phyloP scores from a whole-genome alignment of 176 grass and related monocot species.

The Calamus simplicifolius region DNA sequence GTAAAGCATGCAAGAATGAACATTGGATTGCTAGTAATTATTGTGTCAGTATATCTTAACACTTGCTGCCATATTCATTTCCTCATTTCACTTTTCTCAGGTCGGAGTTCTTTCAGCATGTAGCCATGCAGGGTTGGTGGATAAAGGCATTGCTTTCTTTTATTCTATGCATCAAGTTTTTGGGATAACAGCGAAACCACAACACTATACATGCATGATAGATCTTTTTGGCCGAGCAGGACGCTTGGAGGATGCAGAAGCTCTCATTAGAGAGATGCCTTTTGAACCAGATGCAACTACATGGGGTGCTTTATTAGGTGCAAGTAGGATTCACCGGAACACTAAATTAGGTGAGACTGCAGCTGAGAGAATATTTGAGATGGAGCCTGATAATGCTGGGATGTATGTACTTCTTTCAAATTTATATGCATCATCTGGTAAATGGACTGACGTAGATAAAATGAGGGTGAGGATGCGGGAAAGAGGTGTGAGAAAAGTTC shows the following conservation, averaged over 20 bases:
- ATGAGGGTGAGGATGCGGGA: constrained; percentile 81
- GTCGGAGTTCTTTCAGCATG: constrained; percentile 83
- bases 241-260: constrained; percentile 63
- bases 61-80: background rate
- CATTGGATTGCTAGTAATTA: too few relatives aligned
- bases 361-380: constrained; percentile 82
- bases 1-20: too few relatives aligned
- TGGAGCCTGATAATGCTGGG: constrained; percentile 83
- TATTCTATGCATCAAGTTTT: constrained; percentile 65
- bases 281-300: constrained; percentile 84
- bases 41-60: too few relatives aligned
- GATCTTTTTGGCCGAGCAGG: constrained; percentile 83
- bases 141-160: constrained; percentile 80
- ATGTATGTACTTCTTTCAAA: constrained; percentile 98
- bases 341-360: constrained; percentile 62
- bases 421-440: constrained; percentile 75
- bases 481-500: constrained; percentile 67
- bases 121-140: constrained; percentile 79
- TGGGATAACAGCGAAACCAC: constrained; percentile 61
- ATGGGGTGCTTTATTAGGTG: constrained; percentile 90
- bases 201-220: constrained; percentile 96
- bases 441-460: constrained; percentile 75
- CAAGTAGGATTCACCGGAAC: constrained; percentile 86
- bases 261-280: constrained; percentile 70
- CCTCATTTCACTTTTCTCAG: constrained; percentile 32